A percentile compares a stretch with the other conserved stretches of the same genome.
phyloP scores from a whole-genome alignment of 1,284 basidiomycete species.

The Phlebopus sp. region DNA sequence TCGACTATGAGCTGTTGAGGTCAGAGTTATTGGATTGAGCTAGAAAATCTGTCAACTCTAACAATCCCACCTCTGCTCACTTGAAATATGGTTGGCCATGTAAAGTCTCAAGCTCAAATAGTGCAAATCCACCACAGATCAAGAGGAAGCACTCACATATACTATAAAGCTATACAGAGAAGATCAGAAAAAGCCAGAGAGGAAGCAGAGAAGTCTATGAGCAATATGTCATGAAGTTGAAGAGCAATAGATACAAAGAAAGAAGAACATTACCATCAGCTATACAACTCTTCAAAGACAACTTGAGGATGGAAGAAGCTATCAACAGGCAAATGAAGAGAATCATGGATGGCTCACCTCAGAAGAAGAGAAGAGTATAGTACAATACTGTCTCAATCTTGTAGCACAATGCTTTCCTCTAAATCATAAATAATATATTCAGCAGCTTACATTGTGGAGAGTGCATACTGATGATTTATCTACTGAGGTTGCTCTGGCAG shows the following conservation, averaged over 20 bases:
- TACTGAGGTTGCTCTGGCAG: too few species aligned
- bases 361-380: constrained; percentile 2
- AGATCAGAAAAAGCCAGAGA: constrained; percentile 3
- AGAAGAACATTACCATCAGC: background rate
- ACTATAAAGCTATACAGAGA: background rate
- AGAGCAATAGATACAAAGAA: constrained; percentile 2
- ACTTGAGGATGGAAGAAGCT: constrained; percentile 4
- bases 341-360: constrained; percentile 3
- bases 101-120: background rate
- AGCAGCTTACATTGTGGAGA: too few species aligned
- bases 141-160: constrained; percentile 5
- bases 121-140: background rate
- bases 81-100: background rate
- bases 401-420: constrained; percentile 5
- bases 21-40: too few species aligned
- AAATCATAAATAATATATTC: background rate
- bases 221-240: constrained; percentile 1
- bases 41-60: background rate
- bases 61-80: too few species aligned
- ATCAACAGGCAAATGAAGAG: constrained; percentile 3
- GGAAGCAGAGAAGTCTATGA: background rate
- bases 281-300: background rate
- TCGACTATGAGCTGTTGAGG: background rate
- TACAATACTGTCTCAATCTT: constrained; percentile 5
- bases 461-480: too few species aligned